These are phyloP conservation scores for Verticillium nubilum DNA, from an alignment of 2,329 filamentous ascomycete species.

Conservation along the genomic window DNA sequence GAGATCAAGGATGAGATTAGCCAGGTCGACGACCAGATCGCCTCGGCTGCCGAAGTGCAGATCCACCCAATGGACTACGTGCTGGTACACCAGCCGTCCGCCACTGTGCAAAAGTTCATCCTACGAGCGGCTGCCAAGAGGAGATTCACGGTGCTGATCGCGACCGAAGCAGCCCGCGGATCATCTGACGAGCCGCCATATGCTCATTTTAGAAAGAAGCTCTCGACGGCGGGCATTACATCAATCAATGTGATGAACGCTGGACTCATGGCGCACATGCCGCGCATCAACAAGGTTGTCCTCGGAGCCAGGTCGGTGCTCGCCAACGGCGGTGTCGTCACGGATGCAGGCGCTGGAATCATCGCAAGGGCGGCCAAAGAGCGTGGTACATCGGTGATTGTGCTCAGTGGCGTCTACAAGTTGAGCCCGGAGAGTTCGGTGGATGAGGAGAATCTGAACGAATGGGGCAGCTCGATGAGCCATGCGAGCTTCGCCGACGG, in stretches of 20 bases:
- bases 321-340: slow-evolving; percentile 80
- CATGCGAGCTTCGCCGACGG: slow-evolving; percentile 77
- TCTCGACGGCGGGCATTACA: slow-evolving; percentile 71
- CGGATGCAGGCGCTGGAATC: slow-evolving; percentile 75
- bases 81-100: slow-evolving; percentile 79
- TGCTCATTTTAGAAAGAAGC: slow-evolving; percentile 65
- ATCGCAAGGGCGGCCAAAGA: slow-evolving; percentile 82
- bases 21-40: slow-evolving; percentile 89
- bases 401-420: slow-evolving; percentile 88
- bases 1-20: slow-evolving; percentile 95
- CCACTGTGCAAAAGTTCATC: slow-evolving; percentile 84
- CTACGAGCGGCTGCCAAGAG: slow-evolving; percentile 82
- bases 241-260: slow-evolving; percentile 82
- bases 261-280: slow-evolving; percentile 89
- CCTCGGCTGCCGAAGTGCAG: slow-evolving; percentile 80
- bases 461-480: slow-evolving; percentile 76
- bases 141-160: slow-evolving; percentile 86
- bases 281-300: slow-evolving; percentile 91
- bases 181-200: slow-evolving; percentile 32
- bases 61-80: slow-evolving; percentile 93
- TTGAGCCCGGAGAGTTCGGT: slow-evolving; percentile 86
- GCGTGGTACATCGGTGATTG: slow-evolving; percentile 78
- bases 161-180: slow-evolving; percentile 51
- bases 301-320: slow-evolving; percentile 82
- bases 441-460: slow-evolving; percentile 74